Percentiles rank a stretch among this genome's conserved stretches.
These are phyloP conservation scores for Marasmius tenuissimus DNA, from an alignment of 1,284 basidiomycete genomes.

Conservation along the genomic window DNA sequence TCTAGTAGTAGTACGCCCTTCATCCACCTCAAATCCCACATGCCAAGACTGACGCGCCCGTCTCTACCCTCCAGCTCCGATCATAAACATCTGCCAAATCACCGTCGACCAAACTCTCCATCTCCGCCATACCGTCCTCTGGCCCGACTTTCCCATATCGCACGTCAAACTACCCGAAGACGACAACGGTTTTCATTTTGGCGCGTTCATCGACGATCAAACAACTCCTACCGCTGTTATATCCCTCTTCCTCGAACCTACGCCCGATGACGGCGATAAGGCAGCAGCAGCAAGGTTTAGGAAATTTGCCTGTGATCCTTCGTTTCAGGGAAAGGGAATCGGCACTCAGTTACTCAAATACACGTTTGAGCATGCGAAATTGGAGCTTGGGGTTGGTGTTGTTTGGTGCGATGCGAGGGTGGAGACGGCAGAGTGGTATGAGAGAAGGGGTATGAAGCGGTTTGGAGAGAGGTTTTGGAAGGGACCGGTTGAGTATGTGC, in stretches of 20 bases:
- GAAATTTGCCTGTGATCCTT: constrained; percentile 57
- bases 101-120: constrained; percentile 41
- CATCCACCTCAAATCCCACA: background rate
- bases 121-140: constrained; percentile 58
- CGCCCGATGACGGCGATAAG: constrained; percentile 30
- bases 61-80: background rate
- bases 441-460: constrained; percentile 45
- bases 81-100: constrained; percentile 21
- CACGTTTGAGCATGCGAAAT: constrained; percentile 36
- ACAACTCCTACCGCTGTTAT: constrained; percentile 47
- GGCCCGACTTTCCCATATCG: constrained; percentile 50
- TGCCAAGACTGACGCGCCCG: background rate
- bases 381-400: constrained; percentile 34
- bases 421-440: constrained; percentile 49
- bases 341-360: constrained; percentile 47
- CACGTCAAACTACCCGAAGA: constrained; percentile 56
- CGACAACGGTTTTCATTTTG: constrained; percentile 48
- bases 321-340: constrained; percentile 49
- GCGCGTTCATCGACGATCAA: constrained; percentile 41
- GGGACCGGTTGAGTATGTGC: constrained; percentile 50
- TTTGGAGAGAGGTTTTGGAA: constrained; percentile 56
- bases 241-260: constrained; percentile 51
- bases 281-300: constrained; percentile 46
- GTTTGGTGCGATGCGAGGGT: constrained; percentile 61
- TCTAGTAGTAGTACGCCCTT: background rate